Conservation (phyloP, 768 basidiomycete species). For the Hirschioporus abietinus region DNA sequence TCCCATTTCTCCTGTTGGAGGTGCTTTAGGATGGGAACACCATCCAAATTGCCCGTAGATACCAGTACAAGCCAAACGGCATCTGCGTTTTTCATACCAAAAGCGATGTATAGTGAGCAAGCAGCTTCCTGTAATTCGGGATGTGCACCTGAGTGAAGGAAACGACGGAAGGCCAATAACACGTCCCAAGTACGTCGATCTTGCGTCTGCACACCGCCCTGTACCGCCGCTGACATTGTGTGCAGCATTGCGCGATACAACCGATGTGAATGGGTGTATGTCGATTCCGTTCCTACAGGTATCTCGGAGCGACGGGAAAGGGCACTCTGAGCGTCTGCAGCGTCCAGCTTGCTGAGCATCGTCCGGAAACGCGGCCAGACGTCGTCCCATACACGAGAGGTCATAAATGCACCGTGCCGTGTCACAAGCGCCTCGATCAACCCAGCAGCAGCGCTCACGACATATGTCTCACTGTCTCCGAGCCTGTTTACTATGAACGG, state of each 20-base stretch:
- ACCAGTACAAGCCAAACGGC: constrained; percentile 77
- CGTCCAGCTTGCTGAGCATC: constrained; percentile 55
- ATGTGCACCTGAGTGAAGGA: constrained; percentile 61
- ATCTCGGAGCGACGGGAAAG: constrained; percentile 52
- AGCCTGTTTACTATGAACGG: constrained; percentile 89
- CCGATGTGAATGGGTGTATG: constrained; percentile 78
- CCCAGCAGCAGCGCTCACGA: constrained; percentile 69
- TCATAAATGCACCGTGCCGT: constrained; percentile 83
- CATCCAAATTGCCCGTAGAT: constrained; percentile 42
- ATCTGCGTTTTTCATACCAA: constrained; percentile 65
- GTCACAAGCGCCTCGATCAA: constrained; percentile 68
- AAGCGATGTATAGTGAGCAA: constrained; percentile 54
- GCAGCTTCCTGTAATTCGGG: constrained; percentile 70
- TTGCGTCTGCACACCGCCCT: constrained; percentile 56
- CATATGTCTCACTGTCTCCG: constrained; percentile 65
- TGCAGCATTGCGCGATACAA: constrained; percentile 70
- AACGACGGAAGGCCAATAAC: constrained; percentile 67
- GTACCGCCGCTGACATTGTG: constrained; percentile 65
- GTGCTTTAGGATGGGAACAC: constrained; percentile 28
- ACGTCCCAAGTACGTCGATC: constrained; percentile 81
- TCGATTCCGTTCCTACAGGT: constrained; percentile 49
- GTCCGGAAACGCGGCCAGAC: constrained; percentile 80
- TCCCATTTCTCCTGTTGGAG: constrained; percentile 59
- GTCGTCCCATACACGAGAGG: constrained; percentile 80
- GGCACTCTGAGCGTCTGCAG: constrained; percentile 62